A percentile compares a stretch with the other conserved stretches of the same genome.
Evolutionary conservation across 495 filamentous ascomycete genomes (phyloP).

Genomic region (Daldinia bambusicola): DNA sequence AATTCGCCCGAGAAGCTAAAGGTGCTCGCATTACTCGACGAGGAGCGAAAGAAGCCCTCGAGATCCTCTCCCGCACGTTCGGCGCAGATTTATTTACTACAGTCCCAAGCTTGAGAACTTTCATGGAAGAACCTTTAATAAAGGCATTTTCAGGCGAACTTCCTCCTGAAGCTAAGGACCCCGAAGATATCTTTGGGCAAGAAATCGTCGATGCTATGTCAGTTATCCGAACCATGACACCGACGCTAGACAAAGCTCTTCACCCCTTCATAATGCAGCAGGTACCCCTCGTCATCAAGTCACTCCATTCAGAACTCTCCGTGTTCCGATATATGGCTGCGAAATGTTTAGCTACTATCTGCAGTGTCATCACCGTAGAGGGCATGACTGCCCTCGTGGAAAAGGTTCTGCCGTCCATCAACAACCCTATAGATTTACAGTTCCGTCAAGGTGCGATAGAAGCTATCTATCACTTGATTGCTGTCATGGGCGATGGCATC

Average conservation of each 20-base stretch:
- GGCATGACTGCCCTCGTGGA: constrained; percentile 97
- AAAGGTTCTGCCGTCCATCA: constrained; percentile 89
- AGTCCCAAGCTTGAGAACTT: constrained; percentile 78
- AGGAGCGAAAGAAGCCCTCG: constrained; percentile 93
- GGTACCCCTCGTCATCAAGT: constrained; percentile 87
- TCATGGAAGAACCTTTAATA: constrained; percentile 83
- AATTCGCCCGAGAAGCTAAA: constrained; percentile 85
- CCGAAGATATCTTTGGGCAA: constrained; percentile 79
- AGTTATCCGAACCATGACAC: constrained; percentile 86
- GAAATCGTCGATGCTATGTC: constrained; percentile 94
- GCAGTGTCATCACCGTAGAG: constrained; percentile 92
- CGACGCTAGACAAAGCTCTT: constrained; percentile 78
- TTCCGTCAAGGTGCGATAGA: constrained; percentile 94
- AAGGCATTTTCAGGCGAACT: constrained; percentile 78
- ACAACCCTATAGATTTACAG: constrained; percentile 83
- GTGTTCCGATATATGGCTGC: constrained; percentile 96
- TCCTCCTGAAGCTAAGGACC: constrained; percentile 73
- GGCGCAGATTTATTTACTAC: constrained; percentile 77
- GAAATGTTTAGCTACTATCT: constrained; percentile 96
- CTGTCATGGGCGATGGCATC: constrained; percentile 97
- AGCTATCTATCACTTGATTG: constrained; percentile 92
- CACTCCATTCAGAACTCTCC: constrained; percentile 83
- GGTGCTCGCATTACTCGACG: constrained; percentile 88
- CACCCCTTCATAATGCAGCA: constrained; percentile 81
- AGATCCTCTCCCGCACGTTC: constrained; percentile 83